A percentile compares a stretch with the other conserved stretches of the same genome.
phyloP scores from a whole-genome alignment of 345 rosid genomes.

The Brassica cretica region DNA sequence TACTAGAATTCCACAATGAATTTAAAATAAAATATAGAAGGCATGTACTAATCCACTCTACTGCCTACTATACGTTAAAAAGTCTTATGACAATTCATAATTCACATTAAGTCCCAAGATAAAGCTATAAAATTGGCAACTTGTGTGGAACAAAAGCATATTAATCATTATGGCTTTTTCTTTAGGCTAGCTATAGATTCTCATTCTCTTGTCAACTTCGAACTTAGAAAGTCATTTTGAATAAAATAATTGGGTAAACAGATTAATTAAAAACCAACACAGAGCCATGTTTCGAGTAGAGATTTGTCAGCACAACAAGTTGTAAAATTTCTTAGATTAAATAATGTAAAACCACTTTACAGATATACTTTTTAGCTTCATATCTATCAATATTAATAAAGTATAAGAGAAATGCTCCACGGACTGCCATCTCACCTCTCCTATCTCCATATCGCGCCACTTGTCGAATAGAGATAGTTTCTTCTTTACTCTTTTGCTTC shows the following conservation, averaged over 20 bases:
- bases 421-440: no score
- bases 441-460: no score
- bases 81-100: background rate
- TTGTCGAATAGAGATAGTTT: no score
- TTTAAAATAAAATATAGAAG: background rate
- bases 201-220: constrained; percentile 39
- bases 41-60: background rate
- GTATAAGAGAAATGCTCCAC: no score
- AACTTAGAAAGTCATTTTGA: constrained; percentile 18
- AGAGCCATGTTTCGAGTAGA: constrained; percentile 23
- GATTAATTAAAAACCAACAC: constrained; percentile 7
- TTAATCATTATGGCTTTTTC: constrained; percentile 38
- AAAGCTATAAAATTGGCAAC: constrained; percentile 20
- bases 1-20: background rate
- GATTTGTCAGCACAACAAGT: constrained; percentile 21
- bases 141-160: constrained; percentile 39
- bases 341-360: constrained; percentile 15
- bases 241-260: constrained; percentile 10
- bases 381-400: no score
- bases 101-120: background rate
- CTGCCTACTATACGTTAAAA: background rate
- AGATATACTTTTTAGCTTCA: constrained; percentile 1
- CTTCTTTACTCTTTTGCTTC: no score
- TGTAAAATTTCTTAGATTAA: constrained; percentile 1
- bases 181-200: constrained; percentile 30